A percentile compares a stretch with the other conserved stretches of the same genome.
Evolutionary conservation across 306 rosid species (phyloP).

Genomic region (Cucurbita pepo): DNA sequence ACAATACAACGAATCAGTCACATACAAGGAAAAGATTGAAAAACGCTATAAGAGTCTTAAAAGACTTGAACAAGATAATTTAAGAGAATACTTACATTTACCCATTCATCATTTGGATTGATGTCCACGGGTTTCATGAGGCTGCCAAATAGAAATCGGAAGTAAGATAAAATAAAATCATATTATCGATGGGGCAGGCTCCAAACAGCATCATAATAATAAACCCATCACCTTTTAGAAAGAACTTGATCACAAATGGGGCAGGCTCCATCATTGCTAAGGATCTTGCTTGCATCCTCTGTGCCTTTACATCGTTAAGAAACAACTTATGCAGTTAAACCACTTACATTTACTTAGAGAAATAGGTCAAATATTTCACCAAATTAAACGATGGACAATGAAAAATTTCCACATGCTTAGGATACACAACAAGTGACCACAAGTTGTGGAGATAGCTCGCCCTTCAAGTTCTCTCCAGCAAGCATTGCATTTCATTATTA

Average conservation of each 20-base stretch:
- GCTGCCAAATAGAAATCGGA: conserved; percentile 38
- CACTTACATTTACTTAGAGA: not conserved
- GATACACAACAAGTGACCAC: conserved; percentile 94
- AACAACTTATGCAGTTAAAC: conserved; percentile 8
- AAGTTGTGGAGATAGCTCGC: conserved; percentile 78
- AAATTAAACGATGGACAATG: not conserved
- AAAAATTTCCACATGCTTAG: conserved; percentile 8
- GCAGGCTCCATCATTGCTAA: conserved; percentile 83
- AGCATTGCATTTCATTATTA: conserved; percentile 94
- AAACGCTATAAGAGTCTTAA: not conserved
- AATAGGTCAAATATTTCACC: not conserved
- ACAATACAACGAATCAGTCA: not conserved
- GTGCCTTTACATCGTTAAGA: conserved; percentile 61
- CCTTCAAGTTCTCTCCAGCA: conserved; percentile 99
- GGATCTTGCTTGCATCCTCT: conserved; percentile 89
- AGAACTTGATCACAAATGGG: conserved; percentile 96
- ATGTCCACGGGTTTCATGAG: conserved; percentile 86
- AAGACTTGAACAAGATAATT: not conserved
- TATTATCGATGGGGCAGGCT: not conserved
- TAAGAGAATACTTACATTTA: conserved; percentile 48
- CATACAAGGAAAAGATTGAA: conserved; percentile 4
- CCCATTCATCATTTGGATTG: conserved; percentile 93
- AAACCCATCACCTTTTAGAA: conserved; percentile 63
- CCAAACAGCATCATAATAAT: not conserved
- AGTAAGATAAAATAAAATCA: not conserved